Percentiles rank a stretch among this genome's conserved stretches.
Evolutionary conservation across 1,139 yeast species (phyloP).

Genomic region (Sugiyamaella neomexicana): DNA sequence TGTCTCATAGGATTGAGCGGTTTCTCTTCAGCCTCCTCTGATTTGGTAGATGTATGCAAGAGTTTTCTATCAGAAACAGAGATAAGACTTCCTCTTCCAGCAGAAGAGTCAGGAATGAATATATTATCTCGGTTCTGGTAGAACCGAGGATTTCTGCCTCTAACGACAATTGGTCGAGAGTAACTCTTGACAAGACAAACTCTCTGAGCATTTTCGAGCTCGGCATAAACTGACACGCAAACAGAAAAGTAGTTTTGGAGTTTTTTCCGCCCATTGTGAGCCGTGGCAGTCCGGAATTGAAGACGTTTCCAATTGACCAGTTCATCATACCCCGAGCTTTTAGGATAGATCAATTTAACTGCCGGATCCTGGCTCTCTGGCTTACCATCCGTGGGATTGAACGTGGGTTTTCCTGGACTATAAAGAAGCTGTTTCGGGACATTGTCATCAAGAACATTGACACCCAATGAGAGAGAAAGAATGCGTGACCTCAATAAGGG

Average conservation of each 20-base stretch:
- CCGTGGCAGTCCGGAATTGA: conserved; percentile 63
- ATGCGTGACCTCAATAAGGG: conserved; percentile 30
- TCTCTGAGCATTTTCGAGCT: conserved; percentile 35
- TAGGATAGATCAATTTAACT: conserved; percentile 33
- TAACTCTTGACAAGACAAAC: conserved; percentile 34
- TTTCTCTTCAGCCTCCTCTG: conserved; percentile 8
- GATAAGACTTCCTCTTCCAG: conserved; percentile 9
- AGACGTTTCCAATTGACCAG: conserved; percentile 43
- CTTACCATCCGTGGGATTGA: conserved; percentile 18
- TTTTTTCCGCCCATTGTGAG: conserved; percentile 59
- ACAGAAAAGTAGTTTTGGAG: conserved; percentile 59
- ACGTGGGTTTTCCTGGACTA: conserved; percentile 32
- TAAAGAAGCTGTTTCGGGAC: conserved; percentile 32
- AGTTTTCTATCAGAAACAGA: not conserved
- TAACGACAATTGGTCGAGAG: conserved; percentile 56
- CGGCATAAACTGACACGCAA: conserved; percentile 47
- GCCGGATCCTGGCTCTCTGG: conserved; percentile 31
- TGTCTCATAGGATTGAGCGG: conserved; percentile 5
- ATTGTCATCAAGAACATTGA: conserved; percentile 31
- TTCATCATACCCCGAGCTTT: conserved; percentile 33
- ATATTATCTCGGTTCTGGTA: conserved; percentile 58
- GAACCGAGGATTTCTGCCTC: conserved; percentile 67
- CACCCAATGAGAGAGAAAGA: conserved; percentile 34
- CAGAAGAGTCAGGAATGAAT: conserved; percentile 24
- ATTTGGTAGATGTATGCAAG: not conserved